These are phyloP conservation scores for Neoscytalidium dimidiatum DNA, from an alignment of 2,329 filamentous ascomycete species.

Conservation along the genomic window DNA sequence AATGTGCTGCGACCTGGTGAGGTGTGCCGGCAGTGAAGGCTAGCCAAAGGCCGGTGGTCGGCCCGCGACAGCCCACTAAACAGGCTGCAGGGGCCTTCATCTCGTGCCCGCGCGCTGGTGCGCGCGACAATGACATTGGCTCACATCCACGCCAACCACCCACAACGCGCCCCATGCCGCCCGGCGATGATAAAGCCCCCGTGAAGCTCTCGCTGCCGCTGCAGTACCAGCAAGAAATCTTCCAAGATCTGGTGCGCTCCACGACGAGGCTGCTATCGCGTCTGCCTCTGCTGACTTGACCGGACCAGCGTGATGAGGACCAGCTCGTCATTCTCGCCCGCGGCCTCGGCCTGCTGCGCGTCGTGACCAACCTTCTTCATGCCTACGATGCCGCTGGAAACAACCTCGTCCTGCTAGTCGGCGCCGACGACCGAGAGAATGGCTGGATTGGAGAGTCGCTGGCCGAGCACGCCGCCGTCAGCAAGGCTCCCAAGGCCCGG, in stretches of 20 bases:
- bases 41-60: background rate
- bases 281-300: constrained; percentile 60
- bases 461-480: constrained; percentile 92
- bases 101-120: background rate
- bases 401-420: constrained; percentile 85
- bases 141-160: background rate
- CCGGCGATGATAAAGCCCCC: constrained; percentile 51
- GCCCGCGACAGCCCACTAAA: background rate
- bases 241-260: constrained; percentile 53
- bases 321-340: constrained; percentile 89
- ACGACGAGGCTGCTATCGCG: background rate
- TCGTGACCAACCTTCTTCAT: constrained; percentile 94
- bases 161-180: constrained; percentile 31
- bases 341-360: constrained; percentile 85
- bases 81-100: background rate
- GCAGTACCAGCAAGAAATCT: constrained; percentile 92
- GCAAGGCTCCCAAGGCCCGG: constrained; percentile 76
- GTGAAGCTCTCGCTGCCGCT: constrained; percentile 81
- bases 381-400: constrained; percentile 95
- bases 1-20: too few relatives aligned
- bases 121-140: constrained; percentile 8
- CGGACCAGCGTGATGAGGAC: constrained; percentile 71
- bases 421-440: constrained; percentile 91
- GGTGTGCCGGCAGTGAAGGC: background rate
- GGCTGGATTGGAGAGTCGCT: constrained; percentile 95